A percentile compares a stretch with the other conserved stretches of the same genome.
Conservation (phyloP, 257 asterid species). For the Solanum megistacrolobum region DNA sequence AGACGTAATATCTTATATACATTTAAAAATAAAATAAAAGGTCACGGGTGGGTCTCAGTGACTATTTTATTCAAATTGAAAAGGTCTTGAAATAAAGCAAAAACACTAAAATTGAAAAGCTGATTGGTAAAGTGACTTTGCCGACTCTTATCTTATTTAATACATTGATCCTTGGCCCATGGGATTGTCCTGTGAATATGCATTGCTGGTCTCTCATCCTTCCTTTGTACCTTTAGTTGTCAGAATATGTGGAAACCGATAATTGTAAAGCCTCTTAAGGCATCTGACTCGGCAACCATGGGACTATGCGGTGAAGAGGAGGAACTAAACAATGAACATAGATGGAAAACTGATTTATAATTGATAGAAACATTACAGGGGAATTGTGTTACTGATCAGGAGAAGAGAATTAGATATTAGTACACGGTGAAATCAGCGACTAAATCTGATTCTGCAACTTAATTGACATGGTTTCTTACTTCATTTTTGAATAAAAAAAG, state of each 20-base stretch:
- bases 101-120: background rate
- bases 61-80: background rate
- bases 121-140: background rate
- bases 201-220: background rate
- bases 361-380: background rate
- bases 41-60: background rate
- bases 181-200: background rate
- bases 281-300: background rate
- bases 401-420: background rate
- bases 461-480: background rate
- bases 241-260: background rate
- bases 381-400: background rate
- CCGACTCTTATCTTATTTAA: background rate
- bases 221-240: background rate
- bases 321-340: background rate
- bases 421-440: background rate
- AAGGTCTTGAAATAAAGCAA: background rate
- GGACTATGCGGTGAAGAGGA: background rate
- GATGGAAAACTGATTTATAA: background rate
- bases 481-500: background rate
- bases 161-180: background rate
- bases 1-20: background rate
- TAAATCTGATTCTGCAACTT: background rate
- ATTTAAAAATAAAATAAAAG: background rate
- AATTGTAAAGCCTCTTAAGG: background rate